These are phyloP conservation scores for Henckelia pumila DNA, from an alignment of 257 asterid species.

Conservation along the genomic window DNA sequence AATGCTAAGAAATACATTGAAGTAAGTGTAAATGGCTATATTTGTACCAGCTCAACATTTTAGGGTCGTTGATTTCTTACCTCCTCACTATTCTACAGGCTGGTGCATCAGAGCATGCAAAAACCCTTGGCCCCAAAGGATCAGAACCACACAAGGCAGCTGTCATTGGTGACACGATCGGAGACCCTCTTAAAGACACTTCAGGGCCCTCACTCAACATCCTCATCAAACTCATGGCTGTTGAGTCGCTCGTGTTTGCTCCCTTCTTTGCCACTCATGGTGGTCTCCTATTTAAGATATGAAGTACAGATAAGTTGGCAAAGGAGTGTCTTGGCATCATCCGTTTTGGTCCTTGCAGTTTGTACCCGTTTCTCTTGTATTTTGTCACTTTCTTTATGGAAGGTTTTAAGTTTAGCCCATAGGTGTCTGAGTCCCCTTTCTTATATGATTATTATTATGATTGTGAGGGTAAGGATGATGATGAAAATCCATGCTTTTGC, in stretches of 20 bases:
- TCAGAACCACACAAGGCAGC: constrained; percentile 79
- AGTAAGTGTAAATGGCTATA: constrained; percentile 30
- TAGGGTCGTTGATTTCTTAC: neutral
- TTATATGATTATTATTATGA: constrained; percentile 34
- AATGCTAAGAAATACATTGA: constrained; percentile 70
- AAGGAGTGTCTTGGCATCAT: neutral
- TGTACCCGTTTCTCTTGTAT: constrained; percentile 4
- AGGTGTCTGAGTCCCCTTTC: constrained; percentile 29
- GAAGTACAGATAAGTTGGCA: constrained; percentile 2
- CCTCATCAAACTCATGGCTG: constrained; percentile 75
- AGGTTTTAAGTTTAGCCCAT: constrained; percentile 24
- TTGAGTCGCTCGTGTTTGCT: constrained; percentile 68
- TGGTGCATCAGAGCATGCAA: constrained; percentile 63
- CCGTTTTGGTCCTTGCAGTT: neutral
- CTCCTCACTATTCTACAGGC: constrained; percentile 32
- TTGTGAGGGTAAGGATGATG: constrained; percentile 24
- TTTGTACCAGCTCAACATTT: neutral
- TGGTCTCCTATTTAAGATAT: constrained; percentile 48
- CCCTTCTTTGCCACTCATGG: constrained; percentile 73
- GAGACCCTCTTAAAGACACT: constrained; percentile 64
- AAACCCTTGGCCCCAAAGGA: constrained; percentile 63
- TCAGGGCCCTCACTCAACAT: constrained; percentile 71
- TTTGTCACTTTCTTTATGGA: constrained; percentile 16
- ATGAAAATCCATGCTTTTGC: constrained; percentile 21
- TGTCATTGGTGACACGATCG: constrained; percentile 73